These are phyloP conservation scores for Trypanosoma cruzi DNA, from an alignment of 208 protist species.

Conservation along the genomic window DNA sequence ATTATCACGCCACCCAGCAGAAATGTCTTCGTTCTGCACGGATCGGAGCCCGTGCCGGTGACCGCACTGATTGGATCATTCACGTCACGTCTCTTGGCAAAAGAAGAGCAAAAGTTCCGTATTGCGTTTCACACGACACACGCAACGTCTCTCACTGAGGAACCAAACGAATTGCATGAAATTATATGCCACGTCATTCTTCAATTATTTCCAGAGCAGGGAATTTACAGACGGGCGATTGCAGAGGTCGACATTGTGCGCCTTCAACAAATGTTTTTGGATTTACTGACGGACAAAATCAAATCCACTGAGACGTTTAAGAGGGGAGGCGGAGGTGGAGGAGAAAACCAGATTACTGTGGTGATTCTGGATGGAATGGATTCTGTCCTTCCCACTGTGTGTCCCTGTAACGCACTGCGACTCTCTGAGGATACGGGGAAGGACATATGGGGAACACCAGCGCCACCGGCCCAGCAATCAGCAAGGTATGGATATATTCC, in stretches of 20 bases:
- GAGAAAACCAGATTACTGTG: conserved; percentile 28
- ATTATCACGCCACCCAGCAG: conserved; percentile 75
- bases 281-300: conserved; percentile 34
- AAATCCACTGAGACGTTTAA: conserved; percentile 9
- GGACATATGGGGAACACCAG: conserved; percentile 30
- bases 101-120: conserved; percentile 36
- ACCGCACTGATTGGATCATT: conserved; percentile 47
- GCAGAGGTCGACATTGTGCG: conserved; percentile 62
- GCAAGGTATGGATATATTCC: conserved; percentile 45
- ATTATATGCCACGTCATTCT: conserved; percentile 61
- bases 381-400: conserved; percentile 31
- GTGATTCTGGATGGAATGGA: conserved; percentile 76
- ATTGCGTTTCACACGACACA: conserved; percentile 60
- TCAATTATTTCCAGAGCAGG: conserved; percentile 58
- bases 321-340: background rate
- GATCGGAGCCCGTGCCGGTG: conserved; percentile 34
- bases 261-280: conserved; percentile 50
- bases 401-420: conserved; percentile 58
- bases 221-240: conserved; percentile 58
- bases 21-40: conserved; percentile 64
- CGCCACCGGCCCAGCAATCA: background rate
- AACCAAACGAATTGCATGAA: conserved; percentile 67
- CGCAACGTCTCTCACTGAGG: conserved; percentile 42
- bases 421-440: conserved; percentile 31
- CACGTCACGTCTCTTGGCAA: conserved; percentile 31